phyloP scores from a whole-genome alignment of 805 yeast genomes.

The Candida ponderosae region DNA sequence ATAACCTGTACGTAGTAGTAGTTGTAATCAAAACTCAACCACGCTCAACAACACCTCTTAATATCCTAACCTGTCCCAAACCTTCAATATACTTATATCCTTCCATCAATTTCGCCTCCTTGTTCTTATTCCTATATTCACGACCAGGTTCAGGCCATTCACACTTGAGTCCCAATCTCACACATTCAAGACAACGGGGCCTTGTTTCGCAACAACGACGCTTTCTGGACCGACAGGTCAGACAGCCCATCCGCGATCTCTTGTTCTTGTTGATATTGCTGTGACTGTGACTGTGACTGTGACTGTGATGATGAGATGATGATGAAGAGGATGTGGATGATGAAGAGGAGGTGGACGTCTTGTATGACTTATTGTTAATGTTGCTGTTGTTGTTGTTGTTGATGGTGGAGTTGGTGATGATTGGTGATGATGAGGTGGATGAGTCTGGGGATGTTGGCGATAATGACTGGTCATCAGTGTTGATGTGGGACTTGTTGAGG shows the following conservation, averaged over 20 bases:
- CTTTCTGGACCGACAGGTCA: conserved; percentile 71
- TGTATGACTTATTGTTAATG: too few relatives aligned
- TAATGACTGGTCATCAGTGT: too few relatives aligned
- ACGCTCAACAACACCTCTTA: conserved; percentile 52
- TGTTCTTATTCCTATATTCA: conserved; percentile 35
- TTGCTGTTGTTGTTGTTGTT: background rate
- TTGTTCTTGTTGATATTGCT: too few relatives aligned
- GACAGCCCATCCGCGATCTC: conserved; percentile 65
- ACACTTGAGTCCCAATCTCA: conserved; percentile 56
- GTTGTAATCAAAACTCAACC: too few relatives aligned
- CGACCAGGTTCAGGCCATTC: conserved; percentile 69
- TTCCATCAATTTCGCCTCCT: conserved; percentile 39
- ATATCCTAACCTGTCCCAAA: conserved; percentile 52
- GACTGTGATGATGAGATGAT: background rate
- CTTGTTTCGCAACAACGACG: conserved; percentile 69
- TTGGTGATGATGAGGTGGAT: too few relatives aligned
- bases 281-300: too few relatives aligned
- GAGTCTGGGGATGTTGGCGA: too few relatives aligned
- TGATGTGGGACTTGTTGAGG: background rate
- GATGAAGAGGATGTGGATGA: too few relatives aligned
- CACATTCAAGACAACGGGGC: conserved; percentile 64
- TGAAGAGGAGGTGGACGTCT: too few relatives aligned
- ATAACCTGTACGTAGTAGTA: too few relatives aligned
- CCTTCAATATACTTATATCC: conserved; percentile 47
- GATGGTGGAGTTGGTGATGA: background rate